Conservation (phyloP, 352 stramenopile species). For the Globisporangium polare region DNA sequence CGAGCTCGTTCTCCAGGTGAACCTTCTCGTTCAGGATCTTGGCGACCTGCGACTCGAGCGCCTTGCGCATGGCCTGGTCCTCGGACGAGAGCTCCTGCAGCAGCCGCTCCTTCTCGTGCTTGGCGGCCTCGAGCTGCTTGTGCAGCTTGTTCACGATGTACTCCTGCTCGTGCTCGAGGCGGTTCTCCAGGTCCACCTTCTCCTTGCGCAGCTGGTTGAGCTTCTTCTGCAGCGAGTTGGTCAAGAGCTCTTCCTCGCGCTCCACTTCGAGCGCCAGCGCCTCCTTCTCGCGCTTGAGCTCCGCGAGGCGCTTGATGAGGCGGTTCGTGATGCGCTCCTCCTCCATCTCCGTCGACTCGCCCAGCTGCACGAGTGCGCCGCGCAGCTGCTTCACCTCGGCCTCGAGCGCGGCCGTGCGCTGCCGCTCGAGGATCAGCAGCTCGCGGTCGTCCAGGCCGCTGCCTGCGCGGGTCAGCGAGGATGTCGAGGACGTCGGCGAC, state of each 20-base stretch:
- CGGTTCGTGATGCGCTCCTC: slow-evolving; percentile 85
- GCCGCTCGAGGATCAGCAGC: slow-evolving; percentile 66
- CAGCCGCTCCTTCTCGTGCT: slow-evolving; percentile 64
- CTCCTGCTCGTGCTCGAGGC: slow-evolving; percentile 89
- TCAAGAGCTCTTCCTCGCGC: slow-evolving; percentile 88
- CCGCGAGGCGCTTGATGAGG: slow-evolving; percentile 72
- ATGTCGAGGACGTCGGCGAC: not conserved
- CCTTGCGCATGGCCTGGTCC: slow-evolving; percentile 54
- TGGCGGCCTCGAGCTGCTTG: slow-evolving; percentile 76
- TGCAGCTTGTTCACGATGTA: slow-evolving; percentile 91
- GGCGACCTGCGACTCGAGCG: slow-evolving; percentile 74
- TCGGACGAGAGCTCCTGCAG: slow-evolving; percentile 64
- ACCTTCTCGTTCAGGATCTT: slow-evolving; percentile 85
- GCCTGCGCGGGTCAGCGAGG: no score
- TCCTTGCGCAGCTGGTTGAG: slow-evolving; percentile 83
- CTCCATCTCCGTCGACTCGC: slow-evolving; percentile 80
- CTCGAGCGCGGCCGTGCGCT: slow-evolving; percentile 70
- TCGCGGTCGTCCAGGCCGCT: slow-evolving; percentile 45
- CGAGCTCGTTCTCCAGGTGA: slow-evolving; percentile 80
- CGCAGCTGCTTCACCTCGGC: slow-evolving; percentile 61
- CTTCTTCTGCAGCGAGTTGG: slow-evolving; percentile 89
- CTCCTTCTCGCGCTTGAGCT: slow-evolving; percentile 87
- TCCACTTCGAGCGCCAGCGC: slow-evolving; percentile 86
- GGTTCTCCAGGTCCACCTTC: slow-evolving; percentile 91
- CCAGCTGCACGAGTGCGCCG: slow-evolving; percentile 69